These are phyloP conservation scores for Sporisorium graminicola DNA, from an alignment of 1,284 basidiomycete species.

Conservation along the genomic window DNA sequence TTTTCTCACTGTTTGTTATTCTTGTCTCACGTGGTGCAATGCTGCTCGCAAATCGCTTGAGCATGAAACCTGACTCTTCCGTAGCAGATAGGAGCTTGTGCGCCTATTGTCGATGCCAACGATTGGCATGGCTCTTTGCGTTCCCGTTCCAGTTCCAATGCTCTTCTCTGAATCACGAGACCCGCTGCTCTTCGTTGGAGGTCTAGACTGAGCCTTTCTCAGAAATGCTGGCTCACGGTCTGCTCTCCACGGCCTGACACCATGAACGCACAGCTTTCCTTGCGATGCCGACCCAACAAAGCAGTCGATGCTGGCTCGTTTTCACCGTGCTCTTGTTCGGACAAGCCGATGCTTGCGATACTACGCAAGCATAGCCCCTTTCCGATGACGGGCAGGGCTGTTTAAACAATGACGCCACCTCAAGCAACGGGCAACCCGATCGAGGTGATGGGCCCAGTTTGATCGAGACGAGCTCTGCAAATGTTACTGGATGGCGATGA, in stretches of 20 bases:
- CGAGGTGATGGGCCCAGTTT: background rate
- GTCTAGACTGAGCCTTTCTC: too few relatives aligned
- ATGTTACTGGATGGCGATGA: background rate
- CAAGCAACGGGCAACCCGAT: background rate
- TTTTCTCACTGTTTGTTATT: background rate
- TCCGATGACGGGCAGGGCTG: background rate
- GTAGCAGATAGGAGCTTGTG: background rate
- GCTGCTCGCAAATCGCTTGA: background rate
- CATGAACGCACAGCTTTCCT: background rate
- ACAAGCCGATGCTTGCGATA: background rate
- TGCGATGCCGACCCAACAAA: constrained; percentile 1
- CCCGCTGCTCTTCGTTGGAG: too few relatives aligned
- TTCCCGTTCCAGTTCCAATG: too few relatives aligned
- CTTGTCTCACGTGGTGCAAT: constrained; percentile 14
- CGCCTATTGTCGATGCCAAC: background rate
- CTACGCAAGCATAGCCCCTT: background rate
- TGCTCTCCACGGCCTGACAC: background rate
- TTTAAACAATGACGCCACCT: background rate
- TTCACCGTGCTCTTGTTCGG: background rate
- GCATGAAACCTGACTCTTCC: background rate
- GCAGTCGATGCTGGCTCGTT: background rate
- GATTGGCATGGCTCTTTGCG: too few relatives aligned
- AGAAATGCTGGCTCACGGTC: background rate
- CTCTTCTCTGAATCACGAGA: background rate
- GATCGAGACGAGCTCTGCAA: background rate